Evolutionary conservation across 106 monocot species (phyloP).

Genomic region (Allium fistulosum): DNA sequence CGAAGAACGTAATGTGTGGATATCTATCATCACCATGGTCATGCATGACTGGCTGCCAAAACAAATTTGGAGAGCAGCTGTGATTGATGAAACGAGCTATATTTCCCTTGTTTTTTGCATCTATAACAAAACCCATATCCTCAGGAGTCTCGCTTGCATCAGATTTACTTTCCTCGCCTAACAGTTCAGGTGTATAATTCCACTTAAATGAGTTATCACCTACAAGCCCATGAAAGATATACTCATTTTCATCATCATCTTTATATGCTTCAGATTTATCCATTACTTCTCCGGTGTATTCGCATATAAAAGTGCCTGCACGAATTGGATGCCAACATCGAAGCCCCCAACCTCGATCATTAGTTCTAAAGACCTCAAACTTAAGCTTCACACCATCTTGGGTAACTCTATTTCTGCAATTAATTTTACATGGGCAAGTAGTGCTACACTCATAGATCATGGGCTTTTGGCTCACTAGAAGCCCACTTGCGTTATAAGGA

Average conservation of each 20-base stretch:
- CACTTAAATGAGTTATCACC: slow-evolving; percentile 49
- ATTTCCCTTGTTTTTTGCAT: slow-evolving; percentile 53
- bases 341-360: slow-evolving; percentile 71
- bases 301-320: slow-evolving; percentile 72
- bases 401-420: slow-evolving; percentile 60
- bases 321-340: slow-evolving; percentile 86
- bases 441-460: slow-evolving; percentile 59
- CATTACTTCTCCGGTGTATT: slow-evolving; percentile 55
- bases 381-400: slow-evolving; percentile 51
- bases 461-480: slow-evolving; percentile 43
- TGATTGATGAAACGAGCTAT: slow-evolving; percentile 63
- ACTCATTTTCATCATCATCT: slow-evolving; percentile 18
- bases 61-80: slow-evolving; percentile 58
- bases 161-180: slow-evolving; percentile 31
- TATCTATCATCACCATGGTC: slow-evolving; percentile 37
- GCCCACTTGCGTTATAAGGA: slow-evolving; percentile 56
- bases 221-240: slow-evolving; percentile 30
- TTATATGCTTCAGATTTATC: slow-evolving; percentile 23
- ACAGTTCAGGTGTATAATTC: slow-evolving; percentile 62
- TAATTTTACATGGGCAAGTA: slow-evolving; percentile 41
- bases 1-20: slow-evolving; percentile 69
- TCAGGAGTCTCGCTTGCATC: slow-evolving; percentile 13
- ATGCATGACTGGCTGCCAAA: slow-evolving; percentile 56
- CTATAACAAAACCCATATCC: slow-evolving; percentile 34
- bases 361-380: slow-evolving; percentile 76